These are phyloP conservation scores for Pseudocercospora crystallina DNA, from an alignment of 2,329 filamentous ascomycete genomes.

Conservation along the genomic window DNA sequence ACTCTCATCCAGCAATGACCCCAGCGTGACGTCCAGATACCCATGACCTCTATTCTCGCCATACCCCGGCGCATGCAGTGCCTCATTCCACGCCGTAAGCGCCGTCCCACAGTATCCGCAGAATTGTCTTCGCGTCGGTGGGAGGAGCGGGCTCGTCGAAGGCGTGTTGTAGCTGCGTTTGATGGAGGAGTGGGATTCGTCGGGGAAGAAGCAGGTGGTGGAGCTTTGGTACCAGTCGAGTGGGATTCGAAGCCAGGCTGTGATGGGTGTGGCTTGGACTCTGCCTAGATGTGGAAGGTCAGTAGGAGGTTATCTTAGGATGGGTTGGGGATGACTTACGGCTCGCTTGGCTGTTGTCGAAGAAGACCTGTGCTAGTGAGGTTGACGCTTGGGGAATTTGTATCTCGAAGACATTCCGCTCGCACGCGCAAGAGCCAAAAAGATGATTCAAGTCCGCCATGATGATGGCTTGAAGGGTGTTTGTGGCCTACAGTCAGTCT, in stretches of 20 bases:
- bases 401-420: conserved; percentile 79
- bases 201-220: conserved; percentile 72
- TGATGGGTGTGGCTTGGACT: conserved; percentile 69
- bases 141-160: conserved; percentile 55
- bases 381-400: conserved; percentile 60
- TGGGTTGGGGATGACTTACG: conserved; percentile 58
- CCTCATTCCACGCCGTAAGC: conserved; percentile 79
- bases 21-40: conserved; percentile 78
- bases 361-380: conserved; percentile 66
- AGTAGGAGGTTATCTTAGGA: neutral
- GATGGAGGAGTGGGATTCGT: conserved; percentile 60
- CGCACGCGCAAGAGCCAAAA: conserved; percentile 78
- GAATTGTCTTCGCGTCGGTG: conserved; percentile 69
- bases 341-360: conserved; percentile 68
- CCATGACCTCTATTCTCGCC: conserved; percentile 66
- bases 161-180: conserved; percentile 46
- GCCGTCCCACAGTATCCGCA: conserved; percentile 91
- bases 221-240: conserved; percentile 76
- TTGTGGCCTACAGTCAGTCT: no score
- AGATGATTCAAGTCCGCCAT: conserved; percentile 43
- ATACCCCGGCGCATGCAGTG: conserved; percentile 27
- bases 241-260: conserved; percentile 80
- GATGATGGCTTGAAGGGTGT: neutral
- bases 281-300: conserved; percentile 46
- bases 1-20: conserved; percentile 70